Evolutionary conservation across 2,329 filamentous ascomycete species (phyloP), one percentile per base, ranked within the genome.

Genomic region (Colletotrichum viniferum): DNA sequence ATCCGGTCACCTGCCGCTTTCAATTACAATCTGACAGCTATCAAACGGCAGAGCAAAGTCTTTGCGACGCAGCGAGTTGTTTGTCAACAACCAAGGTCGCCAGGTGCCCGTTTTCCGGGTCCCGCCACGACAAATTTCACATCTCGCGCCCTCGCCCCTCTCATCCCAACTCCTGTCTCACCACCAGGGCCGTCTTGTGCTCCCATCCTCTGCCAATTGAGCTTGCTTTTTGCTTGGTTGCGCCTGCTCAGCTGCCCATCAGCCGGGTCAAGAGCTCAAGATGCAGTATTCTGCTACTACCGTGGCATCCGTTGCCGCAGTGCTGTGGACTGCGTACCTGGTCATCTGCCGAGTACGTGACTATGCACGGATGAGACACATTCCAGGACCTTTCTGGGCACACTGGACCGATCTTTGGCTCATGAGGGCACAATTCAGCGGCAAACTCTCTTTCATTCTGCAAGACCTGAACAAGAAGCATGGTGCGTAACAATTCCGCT

Each of bases 401-500:
- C 77, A 74, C n/a, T 82, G 78, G 78, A 79, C 82, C 13, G 79
- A 81, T 38, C 30, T 81, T 26, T 84, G 82, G 82, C 71, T 84
- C 62, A 79, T 84, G 14, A 69, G 52, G 10, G 58, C 64, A 24
- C 72, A 74, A 24, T 64, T 74, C 28, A 74, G 79, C 21, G 81
- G 81, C 21, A 77, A 77, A 21, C 76, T 80, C 56, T 77, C 78
- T 68, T 80, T 81, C 28, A 75, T 76, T 21, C 78, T 82, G 4
- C 71, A 76, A 12, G 77, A 79, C 5, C 73, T 77, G 16, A 78
- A 77, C 34, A 74, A 70, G 12, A 69, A 78, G 66, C 79, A 82
- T 34, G 80, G 79, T 79, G 61, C 21, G 78, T 66, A 43, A 26
- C n/a, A 62, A 7, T 26, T 34, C 6, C 28, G 58, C 28, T 58